Evolutionary conservation across 2,329 filamentous ascomycete species (phyloP).

Genomic region (Leptosphaerulina australis): DNA sequence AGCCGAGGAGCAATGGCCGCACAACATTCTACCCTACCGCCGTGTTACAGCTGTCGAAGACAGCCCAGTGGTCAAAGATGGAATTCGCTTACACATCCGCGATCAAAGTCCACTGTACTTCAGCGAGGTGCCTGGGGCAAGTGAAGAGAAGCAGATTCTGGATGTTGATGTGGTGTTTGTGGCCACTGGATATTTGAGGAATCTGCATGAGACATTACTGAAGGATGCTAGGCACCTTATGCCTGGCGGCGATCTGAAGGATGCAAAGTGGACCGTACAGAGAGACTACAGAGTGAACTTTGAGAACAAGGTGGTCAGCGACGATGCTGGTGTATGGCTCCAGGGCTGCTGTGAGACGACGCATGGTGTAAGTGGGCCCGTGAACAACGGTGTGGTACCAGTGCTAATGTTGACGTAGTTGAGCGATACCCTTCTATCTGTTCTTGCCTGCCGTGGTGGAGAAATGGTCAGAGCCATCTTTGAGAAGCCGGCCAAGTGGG

Average conservation of each 20-base stretch:
- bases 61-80: constrained; percentile 39
- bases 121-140: constrained; percentile 45
- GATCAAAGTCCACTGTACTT: constrained; percentile 52
- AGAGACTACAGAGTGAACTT: constrained; percentile 83
- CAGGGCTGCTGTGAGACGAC: constrained; percentile 94
- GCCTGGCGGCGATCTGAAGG: constrained; percentile 55
- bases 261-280: constrained; percentile 67
- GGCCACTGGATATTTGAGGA: constrained; percentile 83
- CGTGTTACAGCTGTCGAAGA: constrained; percentile 69
- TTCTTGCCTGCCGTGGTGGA: constrained; percentile 75
- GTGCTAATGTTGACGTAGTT: constrained; percentile 55
- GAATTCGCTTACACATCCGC: constrained; percentile 57
- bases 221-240: constrained; percentile 68
- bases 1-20: constrained; percentile 77
- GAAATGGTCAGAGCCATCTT: constrained; percentile 82
- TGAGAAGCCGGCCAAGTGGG: constrained; percentile 45
- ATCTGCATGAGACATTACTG: constrained; percentile 79
- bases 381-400: not conserved
- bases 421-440: constrained; percentile 81
- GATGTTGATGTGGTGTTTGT: constrained; percentile 83
- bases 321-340: constrained; percentile 81
- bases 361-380: constrained; percentile 74
- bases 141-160: constrained; percentile 62
- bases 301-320: constrained; percentile 68
- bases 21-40: constrained; percentile 75